These are phyloP conservation scores for Fagopyrum esculentum DNA, from an alignment of 148 eudicot genomes.

Conservation along the genomic window DNA sequence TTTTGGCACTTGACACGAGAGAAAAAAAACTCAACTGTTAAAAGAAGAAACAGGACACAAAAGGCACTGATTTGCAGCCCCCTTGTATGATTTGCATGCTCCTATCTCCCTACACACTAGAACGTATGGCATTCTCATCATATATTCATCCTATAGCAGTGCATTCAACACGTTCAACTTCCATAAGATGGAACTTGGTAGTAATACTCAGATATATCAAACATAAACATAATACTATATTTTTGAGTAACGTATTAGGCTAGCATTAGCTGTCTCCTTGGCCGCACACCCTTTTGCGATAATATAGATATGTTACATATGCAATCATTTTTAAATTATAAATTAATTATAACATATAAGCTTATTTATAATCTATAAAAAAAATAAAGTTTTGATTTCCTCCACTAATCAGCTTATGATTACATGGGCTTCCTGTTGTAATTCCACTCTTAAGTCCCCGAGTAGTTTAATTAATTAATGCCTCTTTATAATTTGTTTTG, in stretches of 20 bases:
- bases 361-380: background rate
- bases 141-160: no score
- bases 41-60: background rate
- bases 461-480: no score
- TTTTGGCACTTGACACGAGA: background rate
- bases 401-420: slow-evolving; percentile 31
- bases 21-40: background rate
- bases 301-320: background rate
- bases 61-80: background rate
- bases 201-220: no score
- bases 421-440: slow-evolving; percentile 25
- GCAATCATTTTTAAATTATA: no score
- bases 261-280: slow-evolving; percentile 11
- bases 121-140: background rate
- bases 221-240: no score
- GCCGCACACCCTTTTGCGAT: slow-evolving; percentile 8
- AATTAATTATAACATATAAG: background rate
- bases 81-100: background rate
- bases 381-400: background rate
- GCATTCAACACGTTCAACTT: no score
- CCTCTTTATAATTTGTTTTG: no score
- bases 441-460: background rate
- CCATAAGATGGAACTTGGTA: no score
- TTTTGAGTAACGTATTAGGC: slow-evolving; percentile 10
- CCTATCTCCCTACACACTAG: background rate